Evolutionary conservation across 306 rosid genomes (phyloP).

Genomic region (Acacia melanoxylon): DNA sequence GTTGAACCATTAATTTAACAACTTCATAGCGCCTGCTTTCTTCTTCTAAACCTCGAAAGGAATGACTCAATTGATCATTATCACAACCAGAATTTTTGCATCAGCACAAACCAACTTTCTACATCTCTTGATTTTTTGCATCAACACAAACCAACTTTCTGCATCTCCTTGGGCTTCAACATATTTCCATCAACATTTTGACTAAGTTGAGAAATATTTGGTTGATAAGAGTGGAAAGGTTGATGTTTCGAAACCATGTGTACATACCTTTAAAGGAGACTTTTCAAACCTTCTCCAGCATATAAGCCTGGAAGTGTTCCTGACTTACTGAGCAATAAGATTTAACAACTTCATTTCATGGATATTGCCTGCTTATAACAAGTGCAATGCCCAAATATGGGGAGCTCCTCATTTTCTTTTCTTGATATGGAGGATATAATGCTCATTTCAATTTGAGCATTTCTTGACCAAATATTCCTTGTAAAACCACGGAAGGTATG

Average conservation of each 20-base stretch:
- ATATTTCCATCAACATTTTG: too few species aligned
- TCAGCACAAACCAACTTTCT: too few species aligned
- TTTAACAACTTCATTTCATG: too few species aligned
- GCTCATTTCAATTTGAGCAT: slow-evolving; percentile 47
- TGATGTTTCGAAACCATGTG: too few species aligned
- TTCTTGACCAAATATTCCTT: slow-evolving; percentile 70
- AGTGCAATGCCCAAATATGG: slow-evolving; percentile 83
- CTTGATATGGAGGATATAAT: slow-evolving; percentile 53
- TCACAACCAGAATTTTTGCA: slow-evolving; percentile 55
- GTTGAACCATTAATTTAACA: slow-evolving; percentile 51
- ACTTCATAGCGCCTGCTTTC: slow-evolving; percentile 48
- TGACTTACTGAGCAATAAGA: too few species aligned
- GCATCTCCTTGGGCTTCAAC: too few species aligned
- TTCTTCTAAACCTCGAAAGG: slow-evolving; percentile 84
- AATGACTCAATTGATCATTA: slow-evolving; percentile 60
- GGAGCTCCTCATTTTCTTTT: slow-evolving; percentile 69
- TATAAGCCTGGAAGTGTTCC: too few species aligned
- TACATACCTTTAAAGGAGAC: too few species aligned
- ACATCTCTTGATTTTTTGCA: too few species aligned
- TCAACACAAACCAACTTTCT: slow-evolving; percentile 78
- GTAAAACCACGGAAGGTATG: slow-evolving; percentile 77
- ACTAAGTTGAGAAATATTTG: too few species aligned
- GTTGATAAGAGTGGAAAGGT: too few species aligned
- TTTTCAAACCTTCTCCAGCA: too few species aligned
- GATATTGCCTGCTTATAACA: slow-evolving; percentile 73